Conservation (phyloP, 768 basidiomycete genomes). For the Filobasidium floriforme region DNA sequence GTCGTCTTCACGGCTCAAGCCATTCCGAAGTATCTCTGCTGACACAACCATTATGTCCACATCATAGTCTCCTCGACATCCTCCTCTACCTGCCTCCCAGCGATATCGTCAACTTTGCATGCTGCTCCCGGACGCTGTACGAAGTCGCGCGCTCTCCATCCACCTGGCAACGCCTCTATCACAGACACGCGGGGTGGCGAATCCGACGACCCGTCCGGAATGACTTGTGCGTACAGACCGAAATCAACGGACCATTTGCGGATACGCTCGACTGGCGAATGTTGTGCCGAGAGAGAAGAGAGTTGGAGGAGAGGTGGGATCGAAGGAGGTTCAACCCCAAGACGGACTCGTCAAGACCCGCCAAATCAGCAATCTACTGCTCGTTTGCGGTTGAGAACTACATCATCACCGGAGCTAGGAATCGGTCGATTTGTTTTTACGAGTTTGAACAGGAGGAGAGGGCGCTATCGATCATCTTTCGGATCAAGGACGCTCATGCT, state of each 20-base stretch:
- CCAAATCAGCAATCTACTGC: conserved; percentile 22
- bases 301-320: conserved; percentile 19
- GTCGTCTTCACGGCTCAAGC: not conserved
- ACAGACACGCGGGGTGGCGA: not conserved
- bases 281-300: conserved; percentile 18
- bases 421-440: conserved; percentile 20
- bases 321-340: not conserved
- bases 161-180: not conserved
- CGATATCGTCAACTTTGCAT: not conserved
- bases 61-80: not conserved
- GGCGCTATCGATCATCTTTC: not conserved
- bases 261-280: conserved; percentile 17
- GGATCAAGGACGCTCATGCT: conserved; percentile 14
- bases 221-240: not conserved
- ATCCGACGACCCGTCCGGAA: not conserved
- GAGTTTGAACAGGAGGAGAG: conserved; percentile 3
- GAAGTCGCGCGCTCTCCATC: conserved; percentile 4
- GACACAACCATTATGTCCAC: not conserved
- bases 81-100: not conserved
- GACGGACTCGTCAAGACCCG: not conserved
- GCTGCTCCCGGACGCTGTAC: not conserved
- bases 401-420: conserved; percentile 19
- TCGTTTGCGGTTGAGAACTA: conserved; percentile 8
- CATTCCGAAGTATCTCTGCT: not conserved
- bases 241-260: not conserved